Evolutionary conservation across 1,284 basidiomycete genomes (phyloP).

Genomic region (Apiotrichum brassicae): DNA sequence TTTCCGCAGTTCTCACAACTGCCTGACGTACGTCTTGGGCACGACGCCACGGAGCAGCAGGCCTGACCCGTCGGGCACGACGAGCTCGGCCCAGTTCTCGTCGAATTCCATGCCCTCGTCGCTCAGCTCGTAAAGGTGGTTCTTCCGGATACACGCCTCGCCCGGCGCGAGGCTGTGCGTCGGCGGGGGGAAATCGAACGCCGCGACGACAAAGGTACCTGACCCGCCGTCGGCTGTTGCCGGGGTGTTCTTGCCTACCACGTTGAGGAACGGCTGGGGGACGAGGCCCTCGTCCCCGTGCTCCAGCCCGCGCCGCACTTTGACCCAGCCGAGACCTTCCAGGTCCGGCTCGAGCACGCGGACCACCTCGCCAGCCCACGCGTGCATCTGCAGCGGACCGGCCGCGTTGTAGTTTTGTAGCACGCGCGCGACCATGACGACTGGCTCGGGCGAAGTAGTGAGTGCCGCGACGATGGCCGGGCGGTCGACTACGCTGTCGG

Average conservation of each 20-base stretch:
- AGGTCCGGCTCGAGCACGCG: constrained; percentile 19
- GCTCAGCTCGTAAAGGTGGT: constrained; percentile 19
- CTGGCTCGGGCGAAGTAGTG: not conserved
- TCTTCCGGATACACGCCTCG: constrained; percentile 9
- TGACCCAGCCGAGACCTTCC: constrained; percentile 17
- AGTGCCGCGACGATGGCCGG: constrained; percentile 11
- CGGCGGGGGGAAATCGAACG: constrained; percentile 17
- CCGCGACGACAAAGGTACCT: constrained; percentile 11
- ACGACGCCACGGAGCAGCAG: constrained; percentile 11
- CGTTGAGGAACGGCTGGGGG: constrained; percentile 7
- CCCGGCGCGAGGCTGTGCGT: constrained; percentile 8
- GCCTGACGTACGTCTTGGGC: constrained; percentile 16
- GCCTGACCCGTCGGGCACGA: constrained; percentile 10
- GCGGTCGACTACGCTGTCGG: constrained; percentile 4
- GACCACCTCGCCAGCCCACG: constrained; percentile 14
- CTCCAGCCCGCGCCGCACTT: constrained; percentile 11
- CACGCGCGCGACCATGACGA: constrained; percentile 10
- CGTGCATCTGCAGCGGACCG: constrained; percentile 2
- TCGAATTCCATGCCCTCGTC: constrained; percentile 20
- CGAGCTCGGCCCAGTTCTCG: constrained; percentile 18
- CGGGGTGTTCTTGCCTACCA: constrained; percentile 3
- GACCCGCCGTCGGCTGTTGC: constrained; percentile 11
- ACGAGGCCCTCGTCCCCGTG: constrained; percentile 13
- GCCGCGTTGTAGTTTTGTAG: constrained; percentile 6
- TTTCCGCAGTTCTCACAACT: not conserved